Base-by-base conservation (phyloP, 2,329 filamentous ascomycete genomes). In the Hypoxylon sp. region DNA sequence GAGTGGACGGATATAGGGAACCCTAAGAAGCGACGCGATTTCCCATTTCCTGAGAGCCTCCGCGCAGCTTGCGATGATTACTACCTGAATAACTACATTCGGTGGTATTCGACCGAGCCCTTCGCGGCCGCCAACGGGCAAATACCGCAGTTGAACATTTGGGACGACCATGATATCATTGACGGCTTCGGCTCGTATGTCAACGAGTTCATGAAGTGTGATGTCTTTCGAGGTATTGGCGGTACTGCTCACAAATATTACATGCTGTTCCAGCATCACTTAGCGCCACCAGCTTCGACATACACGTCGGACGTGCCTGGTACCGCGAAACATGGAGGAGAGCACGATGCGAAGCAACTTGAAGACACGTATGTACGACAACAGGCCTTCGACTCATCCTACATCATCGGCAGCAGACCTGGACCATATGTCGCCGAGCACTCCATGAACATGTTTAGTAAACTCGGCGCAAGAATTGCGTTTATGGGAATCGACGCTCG, bases 191-290 rank as follows among this genome's bases (percentile, higher is more conserved):
- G 96, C 3, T 97, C 93, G 0, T 99, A 99, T 78, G 89, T 93
- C 24, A 89, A 97, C 73, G 89, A 93, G 36, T 98, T 98, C 76
- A 98, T 98, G 93, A 88, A 87, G 72, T 96, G 93, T 53, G 86
- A 93, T 48, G 93, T 99, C 4, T 98, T 99, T 78, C 91, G 91
- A 45, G 96, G 96, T 18, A 88, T 99, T 60, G 96, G 96, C 4
- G 93, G 92, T 30, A 89, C 94, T 57, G 96, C 96, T 1, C 96
- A 96, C 83, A 99, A 99, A 79, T 98, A 98, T 79, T 99, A 99
- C 77, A 87, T 98, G 86, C 86, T 99, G 8, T 99, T 99, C 79
- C 96, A 99, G 80, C 96, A 99, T 72, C 95, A 97, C 74, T 81
- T 96, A 51, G 87, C 94, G 11, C 95, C 95, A 1, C 93, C 95